Conservation (phyloP, 768 basidiomycete genomes). For the Paxillus ammoniavirescens region DNA sequence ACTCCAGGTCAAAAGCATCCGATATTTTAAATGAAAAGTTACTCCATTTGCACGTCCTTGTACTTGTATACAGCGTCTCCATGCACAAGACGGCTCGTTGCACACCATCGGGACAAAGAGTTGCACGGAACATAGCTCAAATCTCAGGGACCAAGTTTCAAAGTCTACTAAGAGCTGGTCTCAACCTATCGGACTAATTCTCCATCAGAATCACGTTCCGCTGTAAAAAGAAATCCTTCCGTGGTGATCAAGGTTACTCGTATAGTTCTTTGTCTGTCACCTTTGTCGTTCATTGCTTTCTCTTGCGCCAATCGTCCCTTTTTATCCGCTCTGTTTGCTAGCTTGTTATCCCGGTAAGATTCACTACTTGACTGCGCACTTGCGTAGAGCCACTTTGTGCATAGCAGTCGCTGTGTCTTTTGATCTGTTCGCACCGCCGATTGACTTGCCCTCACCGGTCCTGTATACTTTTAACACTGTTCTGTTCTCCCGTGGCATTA, state of each 20-base stretch:
- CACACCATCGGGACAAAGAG: not conserved
- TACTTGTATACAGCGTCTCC: not conserved
- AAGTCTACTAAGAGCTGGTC: not conserved
- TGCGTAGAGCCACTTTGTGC: constrained; percentile 6
- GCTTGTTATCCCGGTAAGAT: constrained; percentile 9
- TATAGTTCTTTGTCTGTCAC: constrained; percentile 17
- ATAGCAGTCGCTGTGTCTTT: constrained; percentile 10
- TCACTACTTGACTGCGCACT: constrained; percentile 7
- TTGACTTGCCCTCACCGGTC: constrained; percentile 1
- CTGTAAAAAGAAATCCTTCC: constrained; percentile 1
- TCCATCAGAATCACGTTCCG: not conserved
- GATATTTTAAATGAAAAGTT: constrained; percentile 7
- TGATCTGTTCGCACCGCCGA: constrained; percentile 6
- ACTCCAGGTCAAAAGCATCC: not conserved
- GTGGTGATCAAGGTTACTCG: not conserved
- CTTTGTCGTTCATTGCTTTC: constrained; percentile 2
- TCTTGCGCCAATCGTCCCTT: constrained; percentile 9
- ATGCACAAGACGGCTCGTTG: not conserved
- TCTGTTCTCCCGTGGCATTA: not conserved
- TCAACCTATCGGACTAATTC: not conserved
- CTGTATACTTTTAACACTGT: not conserved
- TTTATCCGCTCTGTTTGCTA: not conserved
- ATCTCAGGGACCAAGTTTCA: not conserved
- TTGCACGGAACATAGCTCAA: not conserved
- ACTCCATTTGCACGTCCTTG: constrained; percentile 7